Base-by-base conservation (phyloP, 345 rosid species). In the Citrus mangshanensis region DNA sequence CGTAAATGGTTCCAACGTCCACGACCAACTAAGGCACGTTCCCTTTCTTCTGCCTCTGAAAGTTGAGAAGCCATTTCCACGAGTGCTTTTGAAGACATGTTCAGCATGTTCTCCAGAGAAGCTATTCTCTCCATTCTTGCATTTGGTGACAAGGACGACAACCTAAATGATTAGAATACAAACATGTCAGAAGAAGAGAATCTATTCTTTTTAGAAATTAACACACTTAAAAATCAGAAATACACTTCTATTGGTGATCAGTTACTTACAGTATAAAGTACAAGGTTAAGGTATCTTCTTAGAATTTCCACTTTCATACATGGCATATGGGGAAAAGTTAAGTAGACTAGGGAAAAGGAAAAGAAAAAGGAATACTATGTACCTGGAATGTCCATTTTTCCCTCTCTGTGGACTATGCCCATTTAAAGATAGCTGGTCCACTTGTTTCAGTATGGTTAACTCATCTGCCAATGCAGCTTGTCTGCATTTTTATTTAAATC, bases 1-100 rank as follows among this genome's bases (percentile, higher is more conserved):
- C 87, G 92, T 68, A 91, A 67, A 69, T 85, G 88, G 61, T 89
- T 91, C 97, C 95, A 93, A 56, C 93, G 87, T 58, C 92, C 87
- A 79, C 91, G 92, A 61, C 86, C 89, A 69, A 85, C 80, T 70
- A 89, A 79, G 25, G 83, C 87, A 68, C 89, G 90, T 76, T 91
- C 97, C 73, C 85, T 86, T 81, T 91, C 94, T 84, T 91, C 93
- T 87, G 93, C 94, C 84, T 90, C 97, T 35, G 90, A 91, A 84
- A 93, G 91, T 82, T 93, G 95, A 67, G 97, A 91, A 80, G 90
- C 91, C 97, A 93, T 93, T 63, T 87, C 85, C 61, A 73, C 87
- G 73, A 93, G 93, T 38, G 90, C 87, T 82, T 85, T 85, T 72
- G 95, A 88, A 64, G 97, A 88, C 89, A 91, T 84, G 82, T 84